Percentiles rank a stretch among this genome's conserved stretches.
These are phyloP conservation scores for Vaccinium corymbosum DNA, from an alignment of 148 eudicot species.

Conservation along the genomic window DNA sequence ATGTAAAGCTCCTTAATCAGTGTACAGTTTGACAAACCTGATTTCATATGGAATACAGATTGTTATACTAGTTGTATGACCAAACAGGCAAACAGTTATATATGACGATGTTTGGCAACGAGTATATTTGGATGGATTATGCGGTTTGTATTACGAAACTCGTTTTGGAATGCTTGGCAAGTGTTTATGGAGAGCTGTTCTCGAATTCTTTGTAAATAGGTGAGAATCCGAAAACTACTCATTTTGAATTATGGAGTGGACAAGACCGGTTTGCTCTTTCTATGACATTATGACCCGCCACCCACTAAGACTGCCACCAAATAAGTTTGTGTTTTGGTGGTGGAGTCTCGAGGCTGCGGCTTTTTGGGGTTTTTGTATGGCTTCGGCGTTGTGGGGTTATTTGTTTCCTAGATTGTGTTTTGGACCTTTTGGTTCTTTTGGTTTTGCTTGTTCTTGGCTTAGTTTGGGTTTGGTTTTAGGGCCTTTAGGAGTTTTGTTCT, in stretches of 20 bases:
- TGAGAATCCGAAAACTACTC: background rate
- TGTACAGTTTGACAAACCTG: constrained; percentile 83
- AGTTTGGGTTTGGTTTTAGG: no score
- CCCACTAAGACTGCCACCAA: background rate
- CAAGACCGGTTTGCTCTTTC: background rate
- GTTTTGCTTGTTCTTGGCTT: no score
- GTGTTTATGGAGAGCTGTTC: background rate
- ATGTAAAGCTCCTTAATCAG: constrained; percentile 80
- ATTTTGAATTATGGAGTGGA: background rate
- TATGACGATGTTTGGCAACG: background rate
- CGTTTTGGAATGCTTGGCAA: background rate
- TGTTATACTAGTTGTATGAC: background rate
- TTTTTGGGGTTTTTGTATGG: no score
- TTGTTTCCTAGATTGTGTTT: no score
- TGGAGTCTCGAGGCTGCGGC: no score
- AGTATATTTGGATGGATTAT: background rate
- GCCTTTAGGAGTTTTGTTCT: no score
- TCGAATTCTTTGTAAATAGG: background rate
- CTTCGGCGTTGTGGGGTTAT: no score
- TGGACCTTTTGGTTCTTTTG: no score
- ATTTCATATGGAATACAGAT: background rate
- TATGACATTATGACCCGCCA: background rate
- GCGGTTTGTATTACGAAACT: background rate
- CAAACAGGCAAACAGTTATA: background rate
- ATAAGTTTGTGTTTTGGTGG: no score